Evolutionary conservation across 805 yeast species (phyloP).

Genomic region (Saccharomyces kudriavzevii): DNA sequence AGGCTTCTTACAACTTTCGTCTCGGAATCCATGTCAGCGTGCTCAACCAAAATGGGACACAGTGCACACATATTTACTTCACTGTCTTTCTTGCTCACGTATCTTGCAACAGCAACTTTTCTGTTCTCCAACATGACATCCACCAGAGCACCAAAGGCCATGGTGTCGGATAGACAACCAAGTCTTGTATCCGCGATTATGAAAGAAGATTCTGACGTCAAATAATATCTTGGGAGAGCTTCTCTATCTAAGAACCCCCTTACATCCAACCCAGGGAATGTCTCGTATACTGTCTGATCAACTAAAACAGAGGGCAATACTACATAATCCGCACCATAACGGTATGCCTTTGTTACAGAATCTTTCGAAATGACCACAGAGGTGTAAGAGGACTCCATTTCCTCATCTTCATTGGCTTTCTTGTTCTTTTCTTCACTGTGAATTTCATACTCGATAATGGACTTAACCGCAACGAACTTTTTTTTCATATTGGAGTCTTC

Average conservation of each 20-base stretch:
- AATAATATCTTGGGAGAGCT: constrained; percentile 49
- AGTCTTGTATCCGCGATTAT: constrained; percentile 36
- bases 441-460: constrained; percentile 19
- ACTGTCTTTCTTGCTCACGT: constrained; percentile 42
- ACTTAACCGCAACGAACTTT: constrained; percentile 12
- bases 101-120: constrained; percentile 52
- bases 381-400: constrained; percentile 14
- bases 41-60: constrained; percentile 37
- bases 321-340: constrained; percentile 54
- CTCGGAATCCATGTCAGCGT: constrained; percentile 3
- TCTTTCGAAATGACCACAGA: constrained; percentile 31
- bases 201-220: constrained; percentile 50
- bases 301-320: constrained; percentile 45
- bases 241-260: constrained; percentile 47
- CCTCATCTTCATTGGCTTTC: constrained; percentile 18
- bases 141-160: constrained; percentile 41
- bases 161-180: constrained; percentile 32
- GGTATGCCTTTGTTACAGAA: constrained; percentile 50
- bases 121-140: constrained; percentile 43
- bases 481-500: constrained; percentile 5
- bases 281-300: constrained; percentile 33
- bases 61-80: constrained; percentile 49
- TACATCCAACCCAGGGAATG: constrained; percentile 52
- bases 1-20: constrained; percentile 33
- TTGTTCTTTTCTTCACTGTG: constrained; percentile 11